Evolutionary conservation across 1,284 basidiomycete species (phyloP).

Genomic region (Neonothopanus nambi): DNA sequence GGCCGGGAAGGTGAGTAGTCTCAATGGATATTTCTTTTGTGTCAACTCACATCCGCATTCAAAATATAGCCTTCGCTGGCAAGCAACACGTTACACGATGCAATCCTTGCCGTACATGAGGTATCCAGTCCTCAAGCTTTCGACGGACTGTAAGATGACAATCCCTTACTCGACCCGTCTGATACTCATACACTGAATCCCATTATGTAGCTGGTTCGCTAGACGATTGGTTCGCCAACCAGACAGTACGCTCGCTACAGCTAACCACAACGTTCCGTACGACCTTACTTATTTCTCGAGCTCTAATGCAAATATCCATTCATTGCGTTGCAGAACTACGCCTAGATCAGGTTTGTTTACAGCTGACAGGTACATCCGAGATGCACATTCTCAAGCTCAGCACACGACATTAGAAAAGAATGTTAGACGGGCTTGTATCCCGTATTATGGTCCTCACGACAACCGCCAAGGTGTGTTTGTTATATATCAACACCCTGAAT

Average conservation of each 20-base stretch:
- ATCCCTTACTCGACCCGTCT: background rate
- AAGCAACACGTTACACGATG: too few relatives aligned
- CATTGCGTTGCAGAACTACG: conserved; percentile 58
- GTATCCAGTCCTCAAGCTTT: conserved; percentile 96
- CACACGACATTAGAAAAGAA: conserved; percentile 90
- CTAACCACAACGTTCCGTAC: conserved; percentile 95
- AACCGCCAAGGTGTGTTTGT: conserved; percentile 74
- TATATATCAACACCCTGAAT: background rate
- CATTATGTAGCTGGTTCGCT: conserved; percentile 72
- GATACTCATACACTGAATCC: background rate
- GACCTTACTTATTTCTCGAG: conserved; percentile 31
- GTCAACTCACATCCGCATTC: too few relatives aligned
- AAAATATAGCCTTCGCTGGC: too few relatives aligned
- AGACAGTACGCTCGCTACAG: conserved; percentile 92
- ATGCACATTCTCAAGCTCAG: conserved; percentile 89
- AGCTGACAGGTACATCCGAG: conserved; percentile 77
- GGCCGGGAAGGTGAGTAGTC: too few relatives aligned
- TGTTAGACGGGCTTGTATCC: conserved; percentile 93
- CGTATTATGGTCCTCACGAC: conserved; percentile 93
- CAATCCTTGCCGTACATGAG: conserved; percentile 92
- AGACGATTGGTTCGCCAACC: conserved; percentile 68
- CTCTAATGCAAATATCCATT: background rate
- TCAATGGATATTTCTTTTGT: too few relatives aligned
- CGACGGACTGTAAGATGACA: conserved; percentile 91
- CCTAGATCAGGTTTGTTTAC: conserved; percentile 84